Conservation (phyloP, 371 early-diverging fungal species). For the Actinomortierella ambigua region DNA sequence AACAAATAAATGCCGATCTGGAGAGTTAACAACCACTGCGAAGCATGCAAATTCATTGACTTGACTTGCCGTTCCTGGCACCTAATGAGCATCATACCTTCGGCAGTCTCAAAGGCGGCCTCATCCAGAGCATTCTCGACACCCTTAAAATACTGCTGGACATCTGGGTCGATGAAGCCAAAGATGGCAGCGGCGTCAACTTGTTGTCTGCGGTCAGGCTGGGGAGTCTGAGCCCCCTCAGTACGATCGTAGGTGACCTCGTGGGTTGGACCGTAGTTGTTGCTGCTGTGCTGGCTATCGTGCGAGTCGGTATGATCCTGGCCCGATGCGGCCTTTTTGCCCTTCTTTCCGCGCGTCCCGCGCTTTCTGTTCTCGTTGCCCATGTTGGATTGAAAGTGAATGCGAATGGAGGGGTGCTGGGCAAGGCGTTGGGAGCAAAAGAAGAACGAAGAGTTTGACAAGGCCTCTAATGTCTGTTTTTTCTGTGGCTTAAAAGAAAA, state of each 20-base stretch:
- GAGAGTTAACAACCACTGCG: not conserved
- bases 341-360: constrained; percentile 46
- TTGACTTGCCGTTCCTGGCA: not conserved
- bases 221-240: constrained; percentile 13
- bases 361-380: constrained; percentile 36
- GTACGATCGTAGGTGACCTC: constrained; percentile 14
- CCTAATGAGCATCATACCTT: constrained; percentile 56
- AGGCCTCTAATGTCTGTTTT: no score
- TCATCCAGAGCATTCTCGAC: constrained; percentile 77
- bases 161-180: constrained; percentile 70
- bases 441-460: no score
- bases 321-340: constrained; percentile 15
- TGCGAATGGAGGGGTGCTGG: no score
- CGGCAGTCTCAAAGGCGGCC: constrained; percentile 68
- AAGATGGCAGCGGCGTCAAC: constrained; percentile 57
- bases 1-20: not conserved
- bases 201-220: constrained; percentile 32
- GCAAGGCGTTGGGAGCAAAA: no score
- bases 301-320: constrained; percentile 22
- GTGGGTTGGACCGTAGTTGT: constrained; percentile 10
- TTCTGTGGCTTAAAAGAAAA: no score
- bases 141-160: constrained; percentile 73
- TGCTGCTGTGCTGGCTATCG: constrained; percentile 22
- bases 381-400: not conserved
- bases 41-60: not conserved